Base-by-base conservation (phyloP, 805 yeast genomes). In the Saturnispora dispora region DNA sequence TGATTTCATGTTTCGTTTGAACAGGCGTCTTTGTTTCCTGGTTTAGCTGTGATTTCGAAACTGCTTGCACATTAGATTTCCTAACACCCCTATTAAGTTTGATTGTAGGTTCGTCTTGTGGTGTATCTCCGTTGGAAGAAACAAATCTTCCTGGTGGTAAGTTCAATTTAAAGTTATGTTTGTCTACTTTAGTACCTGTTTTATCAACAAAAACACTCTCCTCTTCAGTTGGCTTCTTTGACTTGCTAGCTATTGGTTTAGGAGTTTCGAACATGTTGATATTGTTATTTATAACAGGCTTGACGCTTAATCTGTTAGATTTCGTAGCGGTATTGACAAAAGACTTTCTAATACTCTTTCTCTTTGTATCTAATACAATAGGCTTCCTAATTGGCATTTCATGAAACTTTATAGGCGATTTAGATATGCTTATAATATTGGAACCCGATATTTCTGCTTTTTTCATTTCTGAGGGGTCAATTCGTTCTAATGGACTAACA, bases 311-410 rank as follows among this genome's bases (percentile, higher is more conserved):
- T 9, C 45, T 45, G 20, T 23, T 43, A 25, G 28, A 17, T 23
- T 46, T 42, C 2, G 47, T 33, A 9, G 46, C 39, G n/a, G 28
- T 28, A 35, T 33, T 42, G 10, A 22, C 48, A 13, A 27, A 11
- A 11, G 65, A 57, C 46, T 53, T 58, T 36, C 64, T 49, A 1
- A 56, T 41, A 3, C 67, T 61, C 45, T 62, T 64, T 47, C 60
- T 60, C 18, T 56, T 59, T 2, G 67, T 55, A 44, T 58, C 63
- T n/a, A 62, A 58, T 5, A 60, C 59, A 25, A 66, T 32, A 3
- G 70, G 70, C 22, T 63, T 66, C 41, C 67, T 59, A 10, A 63
- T 59, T 2, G 71, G 71, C 43, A 67, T 53, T 45, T 63, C 63
- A 8, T 64, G 64, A 57, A 66, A 67, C 44, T 63, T 63, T 9